Percentiles rank a stretch among this genome's conserved stretches.
Evolutionary conservation across 2,329 filamentous ascomycete species (phyloP).

Genomic region (Paecilomyces variotii): DNA sequence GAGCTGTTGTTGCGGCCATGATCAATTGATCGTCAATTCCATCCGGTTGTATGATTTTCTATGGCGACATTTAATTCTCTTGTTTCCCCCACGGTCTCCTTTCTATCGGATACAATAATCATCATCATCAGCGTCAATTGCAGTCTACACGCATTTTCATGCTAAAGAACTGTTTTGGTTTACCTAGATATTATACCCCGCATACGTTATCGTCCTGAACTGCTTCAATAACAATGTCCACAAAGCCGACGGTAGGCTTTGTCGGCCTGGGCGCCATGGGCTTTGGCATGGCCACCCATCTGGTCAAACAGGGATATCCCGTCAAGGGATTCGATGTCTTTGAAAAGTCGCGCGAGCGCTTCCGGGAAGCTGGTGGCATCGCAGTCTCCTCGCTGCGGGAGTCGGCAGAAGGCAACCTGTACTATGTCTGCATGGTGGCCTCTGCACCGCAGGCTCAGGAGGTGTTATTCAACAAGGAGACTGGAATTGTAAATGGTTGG

Average conservation of each 20-base stretch:
- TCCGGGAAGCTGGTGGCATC: conserved; percentile 54
- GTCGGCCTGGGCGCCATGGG: conserved; percentile 76
- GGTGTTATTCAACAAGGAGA: conserved; percentile 54
- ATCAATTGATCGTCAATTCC: background rate
- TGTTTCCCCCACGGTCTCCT: background rate
- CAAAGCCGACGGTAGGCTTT: conserved; percentile 51
- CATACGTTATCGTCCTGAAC: background rate
- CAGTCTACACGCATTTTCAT: background rate
- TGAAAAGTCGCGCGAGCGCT: conserved; percentile 57
- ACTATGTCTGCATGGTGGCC: conserved; percentile 68
- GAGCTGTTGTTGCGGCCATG: background rate
- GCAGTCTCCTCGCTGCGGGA: conserved; percentile 53
- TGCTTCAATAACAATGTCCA: conserved; percentile 20
- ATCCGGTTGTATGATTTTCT: background rate
- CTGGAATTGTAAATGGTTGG: conserved; percentile 37
- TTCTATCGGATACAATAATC: background rate
- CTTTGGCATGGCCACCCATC: conserved; percentile 70
- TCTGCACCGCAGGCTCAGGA: conserved; percentile 60
- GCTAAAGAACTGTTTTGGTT: background rate
- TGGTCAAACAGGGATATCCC: conserved; percentile 57
- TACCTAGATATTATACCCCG: background rate
- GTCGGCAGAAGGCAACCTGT: conserved; percentile 51
- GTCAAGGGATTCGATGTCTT: conserved; percentile 68
- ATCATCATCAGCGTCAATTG: background rate
- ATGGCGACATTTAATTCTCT: background rate